These are phyloP conservation scores for Cryomyces minteri DNA, from an alignment of 495 filamentous ascomycete species.

Conservation along the genomic window DNA sequence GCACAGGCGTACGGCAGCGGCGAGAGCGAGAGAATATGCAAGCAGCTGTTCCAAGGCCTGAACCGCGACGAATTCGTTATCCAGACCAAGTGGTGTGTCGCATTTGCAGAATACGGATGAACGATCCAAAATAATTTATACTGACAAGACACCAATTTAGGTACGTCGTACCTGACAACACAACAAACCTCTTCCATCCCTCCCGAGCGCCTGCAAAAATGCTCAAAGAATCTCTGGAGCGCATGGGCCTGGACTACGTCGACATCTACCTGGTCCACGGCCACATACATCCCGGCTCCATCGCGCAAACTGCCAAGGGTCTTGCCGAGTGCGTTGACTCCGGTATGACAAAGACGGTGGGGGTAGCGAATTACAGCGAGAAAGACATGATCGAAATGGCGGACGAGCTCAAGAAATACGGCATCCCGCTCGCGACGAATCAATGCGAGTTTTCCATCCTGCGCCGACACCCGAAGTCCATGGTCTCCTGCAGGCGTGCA, in stretches of 20 bases:
- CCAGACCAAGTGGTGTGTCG: constrained; percentile 8
- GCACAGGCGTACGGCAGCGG: constrained; percentile 24
- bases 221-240: constrained; percentile 5
- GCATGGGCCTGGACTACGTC: constrained; percentile 7
- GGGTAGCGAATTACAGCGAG: constrained; percentile 25
- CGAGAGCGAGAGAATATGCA: constrained; percentile 22
- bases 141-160: too few relatives aligned
- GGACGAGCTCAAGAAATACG: constrained; percentile 10
- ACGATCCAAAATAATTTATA: too few relatives aligned
- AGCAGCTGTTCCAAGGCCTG: constrained; percentile 15
- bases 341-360: constrained; percentile 20
- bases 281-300: constrained; percentile 8
- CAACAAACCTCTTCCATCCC: constrained; percentile 6
- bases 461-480: constrained; percentile 4
- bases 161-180: constrained; percentile 4
- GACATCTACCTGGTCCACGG: constrained; percentile 13
- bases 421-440: constrained; percentile 9
- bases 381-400: constrained; percentile 23
- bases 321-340: constrained; percentile 23
- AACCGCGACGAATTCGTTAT: constrained; percentile 14
- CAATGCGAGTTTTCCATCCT: constrained; percentile 11
- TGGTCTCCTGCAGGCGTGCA: constrained; percentile 7
- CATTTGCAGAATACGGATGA: too few relatives aligned
- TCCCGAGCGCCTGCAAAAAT: constrained; percentile 5
- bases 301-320: constrained; percentile 6